Base-by-base conservation (phyloP, 495 filamentous ascomycete genomes). In the Pyronema omphalodes region DNA sequence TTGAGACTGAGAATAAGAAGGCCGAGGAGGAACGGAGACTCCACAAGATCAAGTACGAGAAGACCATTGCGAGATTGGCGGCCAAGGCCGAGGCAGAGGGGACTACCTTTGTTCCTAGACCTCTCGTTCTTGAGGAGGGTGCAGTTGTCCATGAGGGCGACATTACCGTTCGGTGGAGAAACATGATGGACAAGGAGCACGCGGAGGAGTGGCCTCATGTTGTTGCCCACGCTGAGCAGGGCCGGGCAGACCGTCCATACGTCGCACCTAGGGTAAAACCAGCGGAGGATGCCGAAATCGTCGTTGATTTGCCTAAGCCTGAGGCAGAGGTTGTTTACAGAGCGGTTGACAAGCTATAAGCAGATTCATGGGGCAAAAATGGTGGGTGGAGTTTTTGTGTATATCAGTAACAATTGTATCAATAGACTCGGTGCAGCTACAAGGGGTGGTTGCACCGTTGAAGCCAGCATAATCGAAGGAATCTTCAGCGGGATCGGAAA, bases 91-190 rank as follows among this genome's bases (percentile, higher is more conserved):
- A 29, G 14, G 44, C 19, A 37, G 54, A 51, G 43, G 51, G 61
- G 71, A 29, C 23, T 29, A 29, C 23, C 23, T 29, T 29, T 4
- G 70, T 67, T 18, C 51, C 76, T 34, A 65, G 63, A 60, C 67
- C 67, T 4, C 23, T 29, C 23, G 23, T 2, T 1, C 23, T 29
- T 29, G 69, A 68, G 8, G 50, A 39, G n/a, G 35, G 14, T 9
- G 14, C 1, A 12, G 9, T 17, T 9, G 60, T 66, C 33, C 40
- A 51, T 1, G 57, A 60, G 1, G 60, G 68, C 12, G 57, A 65
- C 7, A 71, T 82, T 29, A 71, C 73, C 59, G 71, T 93, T 29
- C 76, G 76, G 65, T 93, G 88, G 88, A 71, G 68, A 6, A 72
- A 88, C 67, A 57, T 79, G 33, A 63, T 74, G 51, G 80, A 88